phyloP scores from a whole-genome alignment of 2,329 filamentous ascomycete species.

The Hawksworthiomyces lignivorus region DNA sequence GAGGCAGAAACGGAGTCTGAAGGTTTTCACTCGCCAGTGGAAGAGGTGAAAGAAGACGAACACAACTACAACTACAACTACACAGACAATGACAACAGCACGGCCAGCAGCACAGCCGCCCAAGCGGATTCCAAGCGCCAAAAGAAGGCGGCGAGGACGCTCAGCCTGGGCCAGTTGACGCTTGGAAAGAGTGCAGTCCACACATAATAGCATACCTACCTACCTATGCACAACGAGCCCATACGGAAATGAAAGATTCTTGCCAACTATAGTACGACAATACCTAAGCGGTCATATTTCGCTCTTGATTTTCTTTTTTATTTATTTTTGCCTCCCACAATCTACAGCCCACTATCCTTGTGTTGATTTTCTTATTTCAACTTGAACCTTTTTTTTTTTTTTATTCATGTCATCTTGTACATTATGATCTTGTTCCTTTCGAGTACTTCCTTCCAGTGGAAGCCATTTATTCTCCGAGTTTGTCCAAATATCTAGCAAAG shows the following conservation, averaged over 20 bases:
- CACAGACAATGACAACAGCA: slow-evolving; percentile 20
- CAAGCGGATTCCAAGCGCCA: slow-evolving; percentile 22
- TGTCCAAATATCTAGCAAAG: no score
- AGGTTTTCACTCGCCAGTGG: slow-evolving; percentile 43
- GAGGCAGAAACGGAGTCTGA: slow-evolving; percentile 33
- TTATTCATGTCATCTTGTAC: no score
- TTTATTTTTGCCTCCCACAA: neutral
- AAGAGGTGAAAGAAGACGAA: slow-evolving; percentile 35
- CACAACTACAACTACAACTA: slow-evolving; percentile 18
- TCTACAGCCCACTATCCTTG: neutral
- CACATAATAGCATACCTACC: slow-evolving; percentile 4
- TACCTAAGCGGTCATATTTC: neutral
- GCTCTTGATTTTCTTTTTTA: neutral
- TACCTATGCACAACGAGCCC: no score
- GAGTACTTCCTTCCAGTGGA: no score
- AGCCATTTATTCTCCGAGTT: no score
- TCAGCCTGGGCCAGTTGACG: slow-evolving; percentile 57
- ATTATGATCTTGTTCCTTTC: no score
- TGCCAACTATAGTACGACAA: no score
- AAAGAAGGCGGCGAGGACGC: slow-evolving; percentile 52
- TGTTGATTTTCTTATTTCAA: neutral
- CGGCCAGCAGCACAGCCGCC: slow-evolving; percentile 2
- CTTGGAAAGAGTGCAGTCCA: slow-evolving; percentile 16
- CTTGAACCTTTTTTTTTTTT: neutral
- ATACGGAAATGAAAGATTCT: no score